Evolutionary conservation across 352 stramenopile genomes (phyloP), one percentile per base, ranked within the genome.

Genomic region (Phytophthora litchii): DNA sequence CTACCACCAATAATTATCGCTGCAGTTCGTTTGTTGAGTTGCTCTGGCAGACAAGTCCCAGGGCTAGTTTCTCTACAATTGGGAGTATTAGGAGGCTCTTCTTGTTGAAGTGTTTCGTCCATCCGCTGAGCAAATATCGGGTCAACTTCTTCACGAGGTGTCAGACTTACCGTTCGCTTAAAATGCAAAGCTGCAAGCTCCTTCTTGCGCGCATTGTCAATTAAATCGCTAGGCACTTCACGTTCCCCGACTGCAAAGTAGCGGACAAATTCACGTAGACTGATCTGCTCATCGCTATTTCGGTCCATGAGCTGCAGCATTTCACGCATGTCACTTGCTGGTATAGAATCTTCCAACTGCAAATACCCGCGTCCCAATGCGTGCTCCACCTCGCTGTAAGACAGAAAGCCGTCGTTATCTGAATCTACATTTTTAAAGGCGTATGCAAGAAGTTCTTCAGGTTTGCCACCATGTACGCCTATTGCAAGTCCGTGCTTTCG

Each of bases 191-290:
- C 70, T 21, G 65, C 69, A 19, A 92, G 66, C 37, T 74, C 80
- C 12, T 88, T 88, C 44, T 82, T 83, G 1, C 84, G 72, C 8
- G 57, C 80, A 16, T 89, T 80, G 54, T 86, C 80, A 10, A 91
- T 69, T 38, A 91, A 43, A 47, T 91, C 70, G 1, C 76, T 87
- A n/a, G 83, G 59, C 11, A 77, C 68, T 35, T 88, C 78, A 17
- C 75, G 72, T 23, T 87, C 65, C 16, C 80, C 78, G 4, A 70
- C 67, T n/a, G 78, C 80, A 71, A 93, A 91, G 54, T 91, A 93
- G 45, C 85, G 81, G 47, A 91, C 80, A 49, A 93, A 93, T 55
- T 93, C 84, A 20, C 85, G 84, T 66, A 90, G 81, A 57, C 80
- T 91, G 56, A 93, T 89, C 52, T 80, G 67, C 36, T 83, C 64